These are phyloP conservation scores for Phaseolus lunatus DNA, from an alignment of 306 rosid genomes.

Conservation along the genomic window DNA sequence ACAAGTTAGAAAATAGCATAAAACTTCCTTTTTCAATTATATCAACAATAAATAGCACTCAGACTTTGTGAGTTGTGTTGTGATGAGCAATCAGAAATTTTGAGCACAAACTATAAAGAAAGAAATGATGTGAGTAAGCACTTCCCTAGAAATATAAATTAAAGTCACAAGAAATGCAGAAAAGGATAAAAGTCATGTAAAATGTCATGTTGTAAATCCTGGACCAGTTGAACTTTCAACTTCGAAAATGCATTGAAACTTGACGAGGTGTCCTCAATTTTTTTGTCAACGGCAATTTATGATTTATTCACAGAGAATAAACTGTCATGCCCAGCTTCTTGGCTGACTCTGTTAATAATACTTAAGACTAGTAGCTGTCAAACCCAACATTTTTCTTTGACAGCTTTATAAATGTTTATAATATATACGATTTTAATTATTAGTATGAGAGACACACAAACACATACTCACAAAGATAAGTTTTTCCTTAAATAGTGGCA, in stretches of 20 bases:
- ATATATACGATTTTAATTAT: neutral
- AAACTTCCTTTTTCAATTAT: neutral
- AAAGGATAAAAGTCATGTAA: constrained; percentile 2
- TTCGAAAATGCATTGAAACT: constrained; percentile 5
- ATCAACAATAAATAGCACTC: constrained; percentile 16
- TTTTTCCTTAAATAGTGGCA: constrained; percentile 2
- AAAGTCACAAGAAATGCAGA: constrained; percentile 24
- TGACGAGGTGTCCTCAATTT: constrained; percentile 1
- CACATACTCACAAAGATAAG: no score
- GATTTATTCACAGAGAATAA: constrained; percentile 28
- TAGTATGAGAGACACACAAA: neutral
- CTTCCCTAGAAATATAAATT: neutral
- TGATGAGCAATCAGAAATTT: constrained; percentile 8
- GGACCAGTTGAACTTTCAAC: constrained; percentile 6
- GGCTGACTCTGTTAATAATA: neutral
- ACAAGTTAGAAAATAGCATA: constrained; percentile 32
- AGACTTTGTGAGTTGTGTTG: neutral
- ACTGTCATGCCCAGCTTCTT: neutral
- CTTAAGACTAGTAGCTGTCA: neutral
- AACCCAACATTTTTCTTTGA: neutral
- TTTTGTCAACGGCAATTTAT: neutral
- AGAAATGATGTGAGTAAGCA: constrained; percentile 4
- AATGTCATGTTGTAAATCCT: constrained; percentile 2
- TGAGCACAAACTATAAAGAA: constrained; percentile 26
- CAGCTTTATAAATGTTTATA: neutral